A percentile compares a stretch with the other conserved stretches of the same genome.
phyloP scores from a whole-genome alignment of 2,329 filamentous ascomycete genomes.

The Colletotrichum sp. region DNA sequence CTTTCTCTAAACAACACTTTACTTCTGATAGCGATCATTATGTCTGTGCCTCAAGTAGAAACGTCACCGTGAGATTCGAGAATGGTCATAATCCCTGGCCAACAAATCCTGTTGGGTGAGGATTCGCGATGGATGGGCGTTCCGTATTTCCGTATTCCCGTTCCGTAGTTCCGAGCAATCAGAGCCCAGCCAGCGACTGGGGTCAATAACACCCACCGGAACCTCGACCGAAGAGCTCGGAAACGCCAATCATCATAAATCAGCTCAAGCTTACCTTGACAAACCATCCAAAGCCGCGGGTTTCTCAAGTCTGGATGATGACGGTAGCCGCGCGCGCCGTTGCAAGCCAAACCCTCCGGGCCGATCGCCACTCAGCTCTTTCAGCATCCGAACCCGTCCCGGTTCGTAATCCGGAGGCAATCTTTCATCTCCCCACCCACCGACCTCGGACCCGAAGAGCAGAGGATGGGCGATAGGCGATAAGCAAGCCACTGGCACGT shows the following conservation, averaged over 20 bases:
- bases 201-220: background rate
- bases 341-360: background rate
- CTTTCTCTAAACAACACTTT: background rate
- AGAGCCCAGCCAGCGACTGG: background rate
- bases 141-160: background rate
- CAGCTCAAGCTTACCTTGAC: background rate
- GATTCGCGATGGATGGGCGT: background rate
- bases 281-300: background rate
- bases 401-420: background rate
- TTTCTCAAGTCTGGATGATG: background rate
- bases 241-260: background rate
- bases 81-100: background rate
- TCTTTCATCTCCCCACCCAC: background rate
- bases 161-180: background rate
- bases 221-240: background rate
- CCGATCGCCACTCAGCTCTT: background rate
- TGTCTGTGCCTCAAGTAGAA: background rate
- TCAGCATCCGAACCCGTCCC: background rate
- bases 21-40: fast-evolving
- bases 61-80: background rate
- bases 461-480: background rate
- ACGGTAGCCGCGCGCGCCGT: background rate
- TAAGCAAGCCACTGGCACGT: background rate
- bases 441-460: background rate
- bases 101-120: background rate